A percentile compares a stretch with the other conserved stretches of the same genome.
Evolutionary conservation across 441 rosid species (phyloP).

Genomic region (Adansonia grandidieri): DNA sequence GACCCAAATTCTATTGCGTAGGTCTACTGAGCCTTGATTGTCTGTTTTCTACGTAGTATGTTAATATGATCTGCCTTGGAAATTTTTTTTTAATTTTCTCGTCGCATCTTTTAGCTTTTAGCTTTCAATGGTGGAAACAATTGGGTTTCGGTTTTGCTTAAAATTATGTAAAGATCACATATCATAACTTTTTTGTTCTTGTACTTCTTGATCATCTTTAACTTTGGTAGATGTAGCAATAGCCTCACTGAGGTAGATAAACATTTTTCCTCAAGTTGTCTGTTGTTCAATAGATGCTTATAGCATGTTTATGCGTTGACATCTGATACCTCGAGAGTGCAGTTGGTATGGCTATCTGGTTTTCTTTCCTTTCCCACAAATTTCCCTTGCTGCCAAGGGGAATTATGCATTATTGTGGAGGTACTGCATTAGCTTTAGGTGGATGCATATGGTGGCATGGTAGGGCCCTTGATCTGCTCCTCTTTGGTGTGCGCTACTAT

Average conservation of each 20-base stretch:
- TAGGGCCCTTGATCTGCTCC: constrained; percentile 30
- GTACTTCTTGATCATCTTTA: not conserved
- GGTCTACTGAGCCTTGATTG: constrained; percentile 29
- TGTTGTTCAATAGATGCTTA: not conserved
- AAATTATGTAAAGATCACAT: not conserved
- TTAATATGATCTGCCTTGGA: not conserved
- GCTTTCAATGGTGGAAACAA: not conserved
- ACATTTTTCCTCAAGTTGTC: not conserved
- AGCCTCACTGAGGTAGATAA: not conserved
- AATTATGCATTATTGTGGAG: constrained; percentile 1
- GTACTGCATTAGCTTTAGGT: not conserved
- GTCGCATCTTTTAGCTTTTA: constrained; percentile 13
- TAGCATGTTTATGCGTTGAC: not conserved
- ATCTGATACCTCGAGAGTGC: not conserved
- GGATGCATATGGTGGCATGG: not conserved
- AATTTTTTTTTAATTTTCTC: not conserved
- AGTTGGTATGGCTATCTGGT: not conserved
- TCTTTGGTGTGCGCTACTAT: constrained; percentile 24
- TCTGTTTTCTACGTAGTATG: constrained; percentile 26
- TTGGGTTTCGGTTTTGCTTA: not conserved
- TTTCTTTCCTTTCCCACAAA: not conserved
- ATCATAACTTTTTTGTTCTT: not conserved
- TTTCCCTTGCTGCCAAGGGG: not conserved
- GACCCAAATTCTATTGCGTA: constrained; percentile 31
- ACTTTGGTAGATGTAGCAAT: not conserved